Evolutionary conservation across 2,329 filamentous ascomycete genomes (phyloP).

Genomic region (Sporothrix humicola): DNA sequence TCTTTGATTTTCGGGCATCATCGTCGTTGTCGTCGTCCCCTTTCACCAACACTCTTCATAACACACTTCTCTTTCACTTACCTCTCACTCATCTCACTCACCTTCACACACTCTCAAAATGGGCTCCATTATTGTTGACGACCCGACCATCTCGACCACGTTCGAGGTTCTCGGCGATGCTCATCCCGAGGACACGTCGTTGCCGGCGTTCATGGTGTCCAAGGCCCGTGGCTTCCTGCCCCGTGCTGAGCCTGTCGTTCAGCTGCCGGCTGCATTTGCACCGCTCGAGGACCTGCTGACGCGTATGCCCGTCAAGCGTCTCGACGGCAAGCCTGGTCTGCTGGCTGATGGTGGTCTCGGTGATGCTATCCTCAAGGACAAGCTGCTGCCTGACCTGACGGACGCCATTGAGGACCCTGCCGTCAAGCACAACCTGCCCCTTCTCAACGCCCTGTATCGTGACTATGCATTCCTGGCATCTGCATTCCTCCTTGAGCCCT

Average conservation of each 20-base stretch:
- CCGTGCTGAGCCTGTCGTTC: conserved; percentile 64
- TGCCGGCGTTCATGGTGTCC: conserved; percentile 80
- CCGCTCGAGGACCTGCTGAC: conserved; percentile 73
- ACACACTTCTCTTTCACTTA: not conserved
- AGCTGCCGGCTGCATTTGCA: conserved; percentile 75
- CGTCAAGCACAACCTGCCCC: conserved; percentile 72
- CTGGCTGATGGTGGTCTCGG: conserved; percentile 77
- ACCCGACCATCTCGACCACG: conserved; percentile 38
- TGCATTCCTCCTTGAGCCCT: conserved; percentile 89
- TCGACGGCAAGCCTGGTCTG: conserved; percentile 75
- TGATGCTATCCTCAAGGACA: conserved; percentile 65
- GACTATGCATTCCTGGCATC: conserved; percentile 93
- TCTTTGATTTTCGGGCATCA: conserved; percentile 8
- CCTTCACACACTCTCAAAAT: conserved; percentile 43
- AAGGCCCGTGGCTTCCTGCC: conserved; percentile 77
- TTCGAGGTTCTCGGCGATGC: conserved; percentile 70
- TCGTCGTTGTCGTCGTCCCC: not conserved
- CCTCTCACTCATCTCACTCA: conserved; percentile 9
- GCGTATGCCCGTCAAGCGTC: conserved; percentile 78
- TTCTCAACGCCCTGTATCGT: conserved; percentile 85
- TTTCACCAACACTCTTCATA: not conserved
- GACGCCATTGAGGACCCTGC: conserved; percentile 67
- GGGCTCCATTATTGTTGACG: conserved; percentile 50
- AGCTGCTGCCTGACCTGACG: conserved; percentile 78
- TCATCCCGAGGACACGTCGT: conserved; percentile 63